Conservation (phyloP, 495 filamentous ascomycete species). For the Penicillium subrubescens region DNA sequence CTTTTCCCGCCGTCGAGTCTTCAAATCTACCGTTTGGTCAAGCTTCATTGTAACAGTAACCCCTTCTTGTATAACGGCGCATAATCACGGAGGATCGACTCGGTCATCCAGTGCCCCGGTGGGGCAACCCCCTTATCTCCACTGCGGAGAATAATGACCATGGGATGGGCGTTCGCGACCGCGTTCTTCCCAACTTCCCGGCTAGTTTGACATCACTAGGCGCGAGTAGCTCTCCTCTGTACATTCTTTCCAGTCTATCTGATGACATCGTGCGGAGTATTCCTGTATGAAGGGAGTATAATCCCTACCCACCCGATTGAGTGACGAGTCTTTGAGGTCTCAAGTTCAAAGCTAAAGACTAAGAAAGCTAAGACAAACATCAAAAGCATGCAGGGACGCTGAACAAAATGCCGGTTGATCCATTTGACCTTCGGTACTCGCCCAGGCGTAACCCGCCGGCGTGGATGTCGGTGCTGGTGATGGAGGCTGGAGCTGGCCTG, state of each 20-base stretch:
- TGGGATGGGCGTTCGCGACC: conserved; percentile 11
- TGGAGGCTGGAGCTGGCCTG: background rate
- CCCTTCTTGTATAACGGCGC: conserved; percentile 29
- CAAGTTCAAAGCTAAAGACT: background rate
- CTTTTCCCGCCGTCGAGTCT: background rate
- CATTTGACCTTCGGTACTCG: conserved; percentile 8
- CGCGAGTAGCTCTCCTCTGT: too few relatives aligned
- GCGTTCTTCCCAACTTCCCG: background rate
- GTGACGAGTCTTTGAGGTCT: background rate
- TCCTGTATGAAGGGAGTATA: background rate
- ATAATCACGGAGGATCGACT: conserved; percentile 26
- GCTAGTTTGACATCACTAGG: conserved; percentile 3
- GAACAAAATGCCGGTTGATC: conserved; percentile 11
- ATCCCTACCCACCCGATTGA: background rate
- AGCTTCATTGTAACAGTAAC: conserved; percentile 32
- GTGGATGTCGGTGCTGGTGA: background rate
- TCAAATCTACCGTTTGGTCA: background rate
- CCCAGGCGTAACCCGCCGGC: background rate
- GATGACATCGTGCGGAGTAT: background rate
- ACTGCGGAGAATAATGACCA: conserved; percentile 32
- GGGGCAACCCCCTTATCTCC: conserved; percentile 15
- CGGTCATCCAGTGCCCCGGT: conserved; percentile 11
- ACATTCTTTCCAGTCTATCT: too few relatives aligned
- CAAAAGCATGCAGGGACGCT: conserved; percentile 11
- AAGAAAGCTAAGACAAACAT: background rate